Evolutionary conservation across 257 asterid genomes (phyloP), one percentile per base, ranked within the genome.

Genomic region (Echites panduratus): DNA sequence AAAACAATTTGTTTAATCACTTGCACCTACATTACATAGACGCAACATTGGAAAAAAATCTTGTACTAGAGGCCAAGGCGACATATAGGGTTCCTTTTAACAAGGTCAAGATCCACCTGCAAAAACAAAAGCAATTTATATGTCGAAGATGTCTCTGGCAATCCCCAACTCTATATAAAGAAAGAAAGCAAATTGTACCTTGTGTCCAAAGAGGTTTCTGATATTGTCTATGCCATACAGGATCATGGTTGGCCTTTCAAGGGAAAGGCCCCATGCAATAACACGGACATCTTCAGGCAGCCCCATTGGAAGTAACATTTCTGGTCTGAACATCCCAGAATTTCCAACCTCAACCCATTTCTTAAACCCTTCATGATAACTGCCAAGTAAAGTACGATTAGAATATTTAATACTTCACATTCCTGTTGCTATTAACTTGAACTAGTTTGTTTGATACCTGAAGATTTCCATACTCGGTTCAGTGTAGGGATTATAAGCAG

Each of bases 391-490:
- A 50, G 24, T 40, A 80, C 5, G 43, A 48, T 68, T 14, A 43
- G 73, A 47, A n/a, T 13, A 50, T 10, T 20, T 7, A 47, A 20
- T 14, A 40, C 43, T 26, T 19, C 12, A 17, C 26, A 61, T n/a
- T 35, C 5, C 50, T 5, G 65, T 7, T 22, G 48, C 53, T 47
- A 22, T 32, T 4, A 20, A 66, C 43, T 20, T 59, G 16, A 56
- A 62, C 32, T 63, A 54, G 49, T 0, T 17, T 38, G n/a, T 20
- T 44, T 49, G 49, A 71, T 76, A 94, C 99, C 99, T 92, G 90
- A 95, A 95, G 75, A 95, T 95, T 85, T 95, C 99, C 98, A 95
- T 95, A 87, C 99, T 95, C 79, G 99, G 98, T 79, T 92, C 97
- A 17, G 99, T 92, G 48, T 95, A 95, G 41, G 98, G 99, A 84